phyloP scores from a whole-genome alignment of 176 grass and related monocot genomes.

The Triticum timopheevii region DNA sequence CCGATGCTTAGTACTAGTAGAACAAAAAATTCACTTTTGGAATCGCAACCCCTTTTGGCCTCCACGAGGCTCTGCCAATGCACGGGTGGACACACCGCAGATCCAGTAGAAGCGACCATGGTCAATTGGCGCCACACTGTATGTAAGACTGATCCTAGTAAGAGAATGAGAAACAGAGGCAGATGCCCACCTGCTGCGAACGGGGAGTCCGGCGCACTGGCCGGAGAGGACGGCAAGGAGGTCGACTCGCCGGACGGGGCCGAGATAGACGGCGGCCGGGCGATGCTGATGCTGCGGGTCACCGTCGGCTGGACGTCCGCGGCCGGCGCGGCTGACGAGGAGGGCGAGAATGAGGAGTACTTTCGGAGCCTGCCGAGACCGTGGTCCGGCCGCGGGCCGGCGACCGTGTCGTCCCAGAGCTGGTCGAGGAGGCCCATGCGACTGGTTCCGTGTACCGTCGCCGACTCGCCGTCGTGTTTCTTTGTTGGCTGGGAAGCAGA shows the following conservation, averaged over 20 bases:
- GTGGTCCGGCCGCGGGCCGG: constrained; percentile 70
- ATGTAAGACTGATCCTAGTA: background rate
- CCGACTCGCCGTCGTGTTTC: background rate
- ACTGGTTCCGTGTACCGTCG: background rate
- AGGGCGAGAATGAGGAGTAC: constrained; percentile 57
- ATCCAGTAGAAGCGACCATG: background rate
- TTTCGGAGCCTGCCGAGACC: constrained; percentile 83
- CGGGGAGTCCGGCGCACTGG: constrained; percentile 54
- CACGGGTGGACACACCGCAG: background rate
- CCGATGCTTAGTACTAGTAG: too few species aligned
- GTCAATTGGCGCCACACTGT: background rate
- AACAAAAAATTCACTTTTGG: too few species aligned
- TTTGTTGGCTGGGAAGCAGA: background rate
- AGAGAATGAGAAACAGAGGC: constrained; percentile 11
- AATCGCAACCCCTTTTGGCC: too few species aligned
- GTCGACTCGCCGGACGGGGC: constrained; percentile 33
- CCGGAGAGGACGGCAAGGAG: constrained; percentile 61
- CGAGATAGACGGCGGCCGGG: constrained; percentile 35
- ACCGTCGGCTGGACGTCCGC: constrained; percentile 16
- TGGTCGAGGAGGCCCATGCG: constrained; percentile 67
- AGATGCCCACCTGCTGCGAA: constrained; percentile 26
- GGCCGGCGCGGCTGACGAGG: background rate
- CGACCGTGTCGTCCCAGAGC: constrained; percentile 92
- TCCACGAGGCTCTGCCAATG: too few species aligned
- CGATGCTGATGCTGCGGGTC: constrained; percentile 65